phyloP scores from a whole-genome alignment of 352 stramenopile species.

The Globisporangium nunn region DNA sequence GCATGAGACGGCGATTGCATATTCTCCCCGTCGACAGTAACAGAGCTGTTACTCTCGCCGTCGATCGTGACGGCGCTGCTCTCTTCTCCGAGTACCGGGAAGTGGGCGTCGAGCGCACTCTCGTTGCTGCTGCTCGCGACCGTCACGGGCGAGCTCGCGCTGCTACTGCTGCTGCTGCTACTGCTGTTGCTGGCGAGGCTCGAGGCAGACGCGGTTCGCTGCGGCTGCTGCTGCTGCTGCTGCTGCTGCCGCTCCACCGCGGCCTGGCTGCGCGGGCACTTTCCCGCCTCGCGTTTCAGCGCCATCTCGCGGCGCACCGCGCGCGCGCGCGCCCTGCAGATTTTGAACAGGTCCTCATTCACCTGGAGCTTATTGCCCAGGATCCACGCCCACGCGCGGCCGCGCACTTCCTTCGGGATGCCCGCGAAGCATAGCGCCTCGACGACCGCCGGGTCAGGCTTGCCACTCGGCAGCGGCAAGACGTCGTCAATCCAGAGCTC shows the following conservation, averaged over 20 bases:
- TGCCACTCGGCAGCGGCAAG: conserved; percentile 19
- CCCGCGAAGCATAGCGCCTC: conserved; percentile 75
- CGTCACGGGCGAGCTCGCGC: neutral
- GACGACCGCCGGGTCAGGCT: conserved; percentile 19
- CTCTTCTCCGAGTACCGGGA: neutral
- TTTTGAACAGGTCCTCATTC: conserved; percentile 80
- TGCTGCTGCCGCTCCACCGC: neutral
- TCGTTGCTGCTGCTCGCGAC: conserved; percentile 7
- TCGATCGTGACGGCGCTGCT: neutral
- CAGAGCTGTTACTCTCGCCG: neutral
- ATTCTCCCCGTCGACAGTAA: neutral
- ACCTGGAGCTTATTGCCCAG: conserved; percentile 81
- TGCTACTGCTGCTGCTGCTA: conserved; percentile 4
- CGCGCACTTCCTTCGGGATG: conserved; percentile 78
- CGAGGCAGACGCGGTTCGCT: conserved; percentile 7
- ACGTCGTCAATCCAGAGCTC: conserved; percentile 74
- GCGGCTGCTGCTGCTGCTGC: neutral
- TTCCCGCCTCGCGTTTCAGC: conserved; percentile 51
- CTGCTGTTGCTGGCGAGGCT: conserved; percentile 1
- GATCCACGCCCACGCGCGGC: conserved; percentile 71
- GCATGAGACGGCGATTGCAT: neutral
- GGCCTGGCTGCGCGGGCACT: conserved; percentile 1
- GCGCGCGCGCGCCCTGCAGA: conserved; percentile 67
- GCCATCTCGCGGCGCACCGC: conserved; percentile 74
- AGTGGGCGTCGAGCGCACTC: conserved; percentile 3